Base-by-base conservation (phyloP, 2,329 filamentous ascomycete species). In the Daldinia sp. region DNA sequence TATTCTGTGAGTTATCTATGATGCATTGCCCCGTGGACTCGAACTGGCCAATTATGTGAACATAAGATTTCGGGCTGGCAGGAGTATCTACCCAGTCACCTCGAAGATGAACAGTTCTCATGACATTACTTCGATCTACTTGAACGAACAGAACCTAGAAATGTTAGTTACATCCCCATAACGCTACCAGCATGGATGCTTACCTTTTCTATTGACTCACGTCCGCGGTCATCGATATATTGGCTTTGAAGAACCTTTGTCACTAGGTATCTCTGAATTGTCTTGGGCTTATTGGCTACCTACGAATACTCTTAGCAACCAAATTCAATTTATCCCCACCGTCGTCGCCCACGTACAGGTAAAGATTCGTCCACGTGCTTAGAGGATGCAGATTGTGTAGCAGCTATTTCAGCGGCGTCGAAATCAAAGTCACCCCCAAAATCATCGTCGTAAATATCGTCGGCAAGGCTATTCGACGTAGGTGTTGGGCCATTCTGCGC, bases 51-150 rank as follows among this genome's bases (percentile, higher is more conserved):
- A 96, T 92, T 60, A 99, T 82, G 75, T 99, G 94, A 37, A 98
- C 89, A 73, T 91, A 94, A 0, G 91, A 88, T 29, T 90, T 89
- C 41, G 85, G 81, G 32, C 86, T 88, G 35, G 90, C 92, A 27
- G 90, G 86, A 5, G 92, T 96, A 48, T 94, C 90, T 64, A 87
- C 85, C 95, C 95, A 99, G 49, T 92, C 91, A 59, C 92, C 92
- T 61, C 94, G 88, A 30, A 99, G 85, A 54, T 89, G 86, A 27
- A 98, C 88, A 1, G 86, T 87, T 70, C 85, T 90, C 65, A 85
- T 82, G 5, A 81, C 77, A 63, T 90, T 88, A 0, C 85, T 88
- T 61, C 84, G 87, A 69, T 97, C 93, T 52, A 91, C 88, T 77
- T 94, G 88, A 23, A 97, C 90, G n/a, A 91, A 78, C 3, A 99